These are phyloP conservation scores for Alternaria longipes DNA, from an alignment of 2,329 filamentous ascomycete species.

Conservation along the genomic window DNA sequence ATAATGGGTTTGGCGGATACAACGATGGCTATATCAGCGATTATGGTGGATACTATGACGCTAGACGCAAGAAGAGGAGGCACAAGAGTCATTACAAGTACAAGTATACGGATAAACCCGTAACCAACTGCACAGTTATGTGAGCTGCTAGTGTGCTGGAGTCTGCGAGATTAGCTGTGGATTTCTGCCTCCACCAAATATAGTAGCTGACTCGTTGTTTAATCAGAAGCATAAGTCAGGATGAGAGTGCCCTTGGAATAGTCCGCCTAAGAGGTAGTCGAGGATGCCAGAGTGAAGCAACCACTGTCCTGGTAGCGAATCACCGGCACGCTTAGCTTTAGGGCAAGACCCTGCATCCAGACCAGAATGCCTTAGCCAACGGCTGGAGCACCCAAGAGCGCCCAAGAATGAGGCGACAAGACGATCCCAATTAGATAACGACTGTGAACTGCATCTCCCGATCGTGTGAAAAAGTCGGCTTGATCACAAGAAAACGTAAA, in stretches of 20 bases:
- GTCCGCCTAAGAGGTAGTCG: not conserved
- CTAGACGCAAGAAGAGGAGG: conserved; percentile 20
- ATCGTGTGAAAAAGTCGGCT: not conserved
- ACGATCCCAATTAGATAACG: not conserved
- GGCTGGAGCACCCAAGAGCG: conserved; percentile 1
- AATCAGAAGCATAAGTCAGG: not conserved
- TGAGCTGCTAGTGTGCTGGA: conserved; percentile 7
- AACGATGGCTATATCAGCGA: conserved; percentile 19
- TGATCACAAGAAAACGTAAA: not conserved
- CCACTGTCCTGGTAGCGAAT: conserved; percentile 16
- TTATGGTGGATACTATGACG: conserved; percentile 14
- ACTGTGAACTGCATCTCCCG: not conserved
- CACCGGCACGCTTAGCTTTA: conserved; percentile 2
- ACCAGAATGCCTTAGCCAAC: conserved; percentile 11
- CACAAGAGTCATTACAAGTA: conserved; percentile 35
- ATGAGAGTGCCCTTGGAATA: not conserved
- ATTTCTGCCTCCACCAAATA: not conserved
- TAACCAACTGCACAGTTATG: conserved; percentile 35
- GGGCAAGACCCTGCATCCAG: conserved; percentile 20
- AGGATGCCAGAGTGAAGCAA: conserved; percentile 6
- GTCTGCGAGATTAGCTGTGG: not conserved
- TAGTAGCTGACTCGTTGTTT: not conserved
- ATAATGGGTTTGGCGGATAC: conserved; percentile 6
- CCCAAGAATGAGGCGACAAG: conserved; percentile 14
- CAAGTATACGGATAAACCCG: conserved; percentile 29